phyloP scores from a whole-genome alignment of 1,284 basidiomycete species.

The Malassezia psittaci region DNA sequence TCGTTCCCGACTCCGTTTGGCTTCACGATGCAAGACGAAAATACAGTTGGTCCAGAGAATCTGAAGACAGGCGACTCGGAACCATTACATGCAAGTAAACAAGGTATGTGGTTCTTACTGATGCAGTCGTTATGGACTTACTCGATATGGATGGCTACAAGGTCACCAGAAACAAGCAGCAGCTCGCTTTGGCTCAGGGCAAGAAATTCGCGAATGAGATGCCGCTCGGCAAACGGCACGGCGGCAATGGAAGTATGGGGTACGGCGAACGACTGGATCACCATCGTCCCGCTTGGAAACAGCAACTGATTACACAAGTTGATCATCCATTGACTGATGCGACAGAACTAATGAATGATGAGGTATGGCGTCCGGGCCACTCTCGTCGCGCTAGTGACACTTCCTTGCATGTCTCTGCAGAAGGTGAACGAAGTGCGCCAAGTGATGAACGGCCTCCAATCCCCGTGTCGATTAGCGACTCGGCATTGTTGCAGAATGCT shows the following conservation, averaged over 20 bases:
- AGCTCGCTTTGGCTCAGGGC: conserved; percentile 32
- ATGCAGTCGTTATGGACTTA: conserved; percentile 15
- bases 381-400: conserved; percentile 13
- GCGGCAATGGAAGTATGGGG: conserved; percentile 30
- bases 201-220: conserved; percentile 42
- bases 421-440: neutral
- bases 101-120: conserved; percentile 2
- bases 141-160: conserved; percentile 48
- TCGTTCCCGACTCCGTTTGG: conserved; percentile 31
- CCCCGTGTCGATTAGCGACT: conserved; percentile 13
- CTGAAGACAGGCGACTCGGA: conserved; percentile 10
- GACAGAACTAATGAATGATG: neutral
- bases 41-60: neutral
- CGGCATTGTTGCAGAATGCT: neutral
- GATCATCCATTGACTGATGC: neutral
- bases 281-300: conserved; percentile 15
- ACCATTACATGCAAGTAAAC: conserved; percentile 14
- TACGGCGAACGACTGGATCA: conserved; percentile 18
- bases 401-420: conserved; percentile 1
- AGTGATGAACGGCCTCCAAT: conserved; percentile 2
- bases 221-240: conserved; percentile 35
- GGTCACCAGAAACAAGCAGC: conserved; percentile 38
- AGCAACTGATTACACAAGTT: neutral
- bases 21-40: neutral
- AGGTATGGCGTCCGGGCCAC: neutral